A percentile compares a stretch with the other conserved stretches of the same genome.
Conservation (phyloP, 805 yeast genomes). For the Saccharomycopsis fibuligera region DNA sequence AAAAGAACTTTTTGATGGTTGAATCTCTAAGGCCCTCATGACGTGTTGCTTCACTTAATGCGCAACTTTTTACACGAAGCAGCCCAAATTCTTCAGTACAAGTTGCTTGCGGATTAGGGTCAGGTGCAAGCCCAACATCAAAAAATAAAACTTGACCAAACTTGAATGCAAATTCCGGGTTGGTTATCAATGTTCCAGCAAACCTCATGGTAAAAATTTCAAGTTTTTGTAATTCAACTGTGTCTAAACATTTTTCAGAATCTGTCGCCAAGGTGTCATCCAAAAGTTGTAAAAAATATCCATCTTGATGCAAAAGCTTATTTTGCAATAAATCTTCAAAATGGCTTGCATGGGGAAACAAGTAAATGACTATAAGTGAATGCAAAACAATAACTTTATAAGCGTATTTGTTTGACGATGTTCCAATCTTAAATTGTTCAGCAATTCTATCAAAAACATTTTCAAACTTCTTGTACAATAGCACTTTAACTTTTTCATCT, state of each 20-base stretch:
- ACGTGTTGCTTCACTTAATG: no score
- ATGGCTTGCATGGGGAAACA: not conserved
- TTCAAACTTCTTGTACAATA: not conserved
- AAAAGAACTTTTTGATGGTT: no score
- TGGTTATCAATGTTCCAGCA: not conserved
- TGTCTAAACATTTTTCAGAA: not conserved
- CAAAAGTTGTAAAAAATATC: slow-evolving; percentile 2
- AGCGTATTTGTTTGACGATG: not conserved
- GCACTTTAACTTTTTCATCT: not conserved
- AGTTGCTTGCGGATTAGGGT: no score
- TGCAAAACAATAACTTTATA: not conserved
- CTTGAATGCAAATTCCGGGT: not conserved
- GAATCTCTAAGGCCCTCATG: no score
- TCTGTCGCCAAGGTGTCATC: not conserved
- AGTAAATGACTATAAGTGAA: not conserved
- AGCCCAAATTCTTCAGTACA: no score
- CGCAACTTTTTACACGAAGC: no score
- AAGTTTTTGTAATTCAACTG: not conserved
- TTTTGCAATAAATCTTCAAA: not conserved
- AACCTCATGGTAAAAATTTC: not conserved
- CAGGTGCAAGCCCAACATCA: no score
- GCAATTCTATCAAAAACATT: not conserved
- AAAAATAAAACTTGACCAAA: not conserved
- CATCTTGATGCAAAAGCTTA: not conserved
- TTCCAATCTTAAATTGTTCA: not conserved